Conservation (phyloP, 441 rosid genomes). For the Isatis lusitanica region DNA sequence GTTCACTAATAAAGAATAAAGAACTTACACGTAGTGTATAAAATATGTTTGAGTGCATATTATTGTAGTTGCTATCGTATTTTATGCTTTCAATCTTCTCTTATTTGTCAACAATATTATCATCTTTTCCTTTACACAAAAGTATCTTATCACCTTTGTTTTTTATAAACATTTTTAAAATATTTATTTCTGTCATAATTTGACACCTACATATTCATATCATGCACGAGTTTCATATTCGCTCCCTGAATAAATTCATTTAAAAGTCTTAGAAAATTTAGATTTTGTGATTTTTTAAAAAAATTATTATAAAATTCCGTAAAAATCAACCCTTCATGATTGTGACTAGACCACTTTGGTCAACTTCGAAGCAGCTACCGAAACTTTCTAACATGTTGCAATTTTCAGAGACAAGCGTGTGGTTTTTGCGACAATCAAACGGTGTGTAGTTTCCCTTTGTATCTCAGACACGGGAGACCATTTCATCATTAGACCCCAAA, state of each 20-base stretch:
- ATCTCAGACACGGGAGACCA: constrained; percentile 20
- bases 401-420: neutral
- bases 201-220: neutral
- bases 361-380: constrained; percentile 17
- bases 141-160: neutral
- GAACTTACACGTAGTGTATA: neutral
- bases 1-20: neutral
- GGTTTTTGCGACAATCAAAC: neutral
- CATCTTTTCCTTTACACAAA: constrained; percentile 10
- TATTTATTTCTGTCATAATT: neutral
- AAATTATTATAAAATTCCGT: neutral
- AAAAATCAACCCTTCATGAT: neutral
- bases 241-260: neutral
- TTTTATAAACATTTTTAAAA: too few relatives aligned
- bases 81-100: constrained; percentile 1
- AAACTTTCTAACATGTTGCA: constrained; percentile 8
- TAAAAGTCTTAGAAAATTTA: neutral
- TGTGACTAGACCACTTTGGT: constrained; percentile 1
- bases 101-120: constrained; percentile 3
- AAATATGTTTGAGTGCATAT: neutral
- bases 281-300: neutral
- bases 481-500: neutral
- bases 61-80: neutral
- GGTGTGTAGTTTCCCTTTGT: constrained; percentile 9
- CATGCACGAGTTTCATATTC: neutral